Base-by-base conservation (phyloP, 352 stramenopile species). In the Pythium utonaiense region DNA sequence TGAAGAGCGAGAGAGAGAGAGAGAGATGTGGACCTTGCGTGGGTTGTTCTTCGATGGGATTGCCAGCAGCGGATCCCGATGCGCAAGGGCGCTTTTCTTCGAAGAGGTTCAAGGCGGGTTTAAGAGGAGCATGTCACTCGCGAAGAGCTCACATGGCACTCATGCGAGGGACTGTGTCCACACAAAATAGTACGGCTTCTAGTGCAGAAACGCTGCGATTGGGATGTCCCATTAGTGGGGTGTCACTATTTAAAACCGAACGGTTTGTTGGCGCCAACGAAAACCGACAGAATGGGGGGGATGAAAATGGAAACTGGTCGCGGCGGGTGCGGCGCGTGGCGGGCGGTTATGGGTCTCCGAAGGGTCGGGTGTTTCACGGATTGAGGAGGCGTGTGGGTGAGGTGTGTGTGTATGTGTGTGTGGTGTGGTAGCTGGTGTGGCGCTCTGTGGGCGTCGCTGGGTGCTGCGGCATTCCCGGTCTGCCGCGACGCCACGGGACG, bases 361-460 rank as follows among this genome's bases (percentile, higher is more conserved):
- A 63, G 52, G 57, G 57, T 63, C 57, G 57, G 57, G 47, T 63
- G 57, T 63, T 63, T 63, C 57, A 53, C 6, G n/a, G 3, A 53
- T 57, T 51, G 22, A 51, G 44, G 22, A 51, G 44, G 44, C 44
- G 44, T 13, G 44, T 51, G 16, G 40, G n/a, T 47, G 40, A 2
- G 6, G 40, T 27, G 5, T 47, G 40, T 16, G 40, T 8, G 6
- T 25, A 25, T 47, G 40, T 25, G 14, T 47, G 40, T 47, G 19
- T 27, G 40, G 14, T 16, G 17, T 47, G 40, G 9, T 19, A 13
- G 40, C n/a, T 10, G 7, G n/a, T 13, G n/a, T 47, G 3, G n/a
- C 6, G 17, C 17, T 21, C 6, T 47, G n/a, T 14, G n/a, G 12
- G n/a, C 8, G 2, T 47, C 40, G 40, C n/a, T 47, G 40, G 24